These are phyloP conservation scores for Thinopyrum elongatum DNA, from an alignment of 176 grass and related monocot species.

Conservation along the genomic window DNA sequence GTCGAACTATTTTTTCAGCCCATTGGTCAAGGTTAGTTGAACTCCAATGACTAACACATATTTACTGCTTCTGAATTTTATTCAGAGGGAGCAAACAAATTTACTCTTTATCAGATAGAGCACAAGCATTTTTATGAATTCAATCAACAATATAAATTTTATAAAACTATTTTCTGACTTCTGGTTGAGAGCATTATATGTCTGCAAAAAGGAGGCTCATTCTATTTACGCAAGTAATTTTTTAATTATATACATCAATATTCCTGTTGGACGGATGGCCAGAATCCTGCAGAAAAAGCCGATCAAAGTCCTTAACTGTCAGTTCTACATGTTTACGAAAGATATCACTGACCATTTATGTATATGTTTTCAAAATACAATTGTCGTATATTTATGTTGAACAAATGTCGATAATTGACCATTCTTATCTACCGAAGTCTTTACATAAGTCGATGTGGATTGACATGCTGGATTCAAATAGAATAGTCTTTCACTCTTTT, in stretches of 20 bases:
- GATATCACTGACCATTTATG: not conserved
- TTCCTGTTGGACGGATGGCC: not conserved
- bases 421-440: not conserved
- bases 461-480: constrained; percentile 5
- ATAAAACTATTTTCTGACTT: not conserved
- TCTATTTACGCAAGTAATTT: not conserved
- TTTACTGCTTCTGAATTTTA: not conserved
- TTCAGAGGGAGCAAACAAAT: not conserved
- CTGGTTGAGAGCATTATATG: not conserved
- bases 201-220: not conserved
- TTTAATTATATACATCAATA: not conserved
- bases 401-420: not conserved
- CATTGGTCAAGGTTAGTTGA: constrained; percentile 90
- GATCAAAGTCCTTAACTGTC: not conserved
- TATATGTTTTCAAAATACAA: not conserved
- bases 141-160: not conserved
- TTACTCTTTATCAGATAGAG: constrained; percentile 27
- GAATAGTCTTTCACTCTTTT: not conserved
- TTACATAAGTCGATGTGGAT: not conserved
- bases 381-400: not conserved
- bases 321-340: not conserved
- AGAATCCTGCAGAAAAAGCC: not conserved
- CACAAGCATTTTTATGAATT: constrained; percentile 10
- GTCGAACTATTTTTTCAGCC: constrained; percentile 82
- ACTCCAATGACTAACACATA: not conserved